Percentiles rank a stretch among this genome's conserved stretches.
These are phyloP conservation scores for Epichloe baconii DNA, from an alignment of 2,329 filamentous ascomycete species.

Conservation along the genomic window DNA sequence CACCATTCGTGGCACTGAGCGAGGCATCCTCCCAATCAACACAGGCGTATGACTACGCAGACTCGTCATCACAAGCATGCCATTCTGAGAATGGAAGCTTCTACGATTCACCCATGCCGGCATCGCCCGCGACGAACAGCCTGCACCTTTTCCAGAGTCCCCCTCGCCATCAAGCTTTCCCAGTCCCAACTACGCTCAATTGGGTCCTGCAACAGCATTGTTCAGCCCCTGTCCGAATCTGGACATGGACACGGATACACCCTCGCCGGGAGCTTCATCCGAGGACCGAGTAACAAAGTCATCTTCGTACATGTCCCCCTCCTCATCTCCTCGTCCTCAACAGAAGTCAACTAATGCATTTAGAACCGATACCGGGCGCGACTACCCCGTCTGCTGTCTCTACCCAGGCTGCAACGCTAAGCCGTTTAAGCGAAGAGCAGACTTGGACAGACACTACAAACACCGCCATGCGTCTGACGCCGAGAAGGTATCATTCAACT, in stretches of 20 bases:
- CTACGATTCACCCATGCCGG: constrained; percentile 1
- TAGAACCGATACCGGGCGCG: constrained; percentile 12
- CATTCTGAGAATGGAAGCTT: constrained; percentile 1
- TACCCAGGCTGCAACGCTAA: constrained; percentile 28
- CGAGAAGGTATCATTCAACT: constrained; percentile 30
- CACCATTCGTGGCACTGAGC: not conserved
- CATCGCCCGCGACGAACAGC: not conserved
- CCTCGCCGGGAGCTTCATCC: constrained; percentile 7
- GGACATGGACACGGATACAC: constrained; percentile 7
- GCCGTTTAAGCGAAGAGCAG: constrained; percentile 38
- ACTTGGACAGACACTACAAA: constrained; percentile 39
- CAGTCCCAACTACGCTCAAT: constrained; percentile 2
- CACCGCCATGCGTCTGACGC: constrained; percentile 32
- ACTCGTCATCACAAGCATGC: constrained; percentile 2
- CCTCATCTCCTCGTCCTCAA: not conserved
- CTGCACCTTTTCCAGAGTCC: not conserved
- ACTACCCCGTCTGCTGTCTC: constrained; percentile 26
- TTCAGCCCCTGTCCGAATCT: constrained; percentile 9
- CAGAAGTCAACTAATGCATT: not conserved
- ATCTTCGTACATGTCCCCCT: constrained; percentile 2
- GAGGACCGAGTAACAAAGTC: constrained; percentile 6
- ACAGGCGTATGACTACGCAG: not conserved
- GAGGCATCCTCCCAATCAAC: constrained; percentile 1
- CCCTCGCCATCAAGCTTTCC: constrained; percentile 1
- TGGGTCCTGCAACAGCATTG: constrained; percentile 4